phyloP scores from a whole-genome alignment of 78 protist species.

The Anaeramoeba ignava region DNA sequence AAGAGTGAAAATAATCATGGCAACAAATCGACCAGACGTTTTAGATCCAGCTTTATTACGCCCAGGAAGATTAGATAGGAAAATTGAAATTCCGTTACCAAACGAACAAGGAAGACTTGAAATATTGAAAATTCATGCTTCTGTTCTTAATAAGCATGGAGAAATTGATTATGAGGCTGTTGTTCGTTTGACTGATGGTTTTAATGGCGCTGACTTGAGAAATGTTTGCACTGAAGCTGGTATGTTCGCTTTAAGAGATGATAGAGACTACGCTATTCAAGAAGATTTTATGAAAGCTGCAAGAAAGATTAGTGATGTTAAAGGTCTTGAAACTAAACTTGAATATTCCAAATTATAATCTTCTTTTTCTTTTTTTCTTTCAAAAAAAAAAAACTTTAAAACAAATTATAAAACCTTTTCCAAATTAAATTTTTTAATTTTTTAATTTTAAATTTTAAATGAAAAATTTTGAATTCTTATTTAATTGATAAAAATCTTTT shows the following conservation, averaged over 20 bases:
- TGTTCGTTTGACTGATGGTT: constrained; percentile 88
- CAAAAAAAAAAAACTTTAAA: no score
- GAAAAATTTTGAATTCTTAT: no score
- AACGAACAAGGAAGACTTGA: constrained; percentile 80
- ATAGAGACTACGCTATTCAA: constrained; percentile 70
- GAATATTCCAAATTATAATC: no score
- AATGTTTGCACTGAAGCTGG: constrained; percentile 98
- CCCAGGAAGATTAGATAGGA: constrained; percentile 88
- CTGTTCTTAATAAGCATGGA: constrained; percentile 69
- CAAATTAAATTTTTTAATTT: no score
- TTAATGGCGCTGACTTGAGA: constrained; percentile 98
- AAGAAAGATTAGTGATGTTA: constrained; percentile 20
- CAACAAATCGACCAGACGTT: constrained; percentile 96
- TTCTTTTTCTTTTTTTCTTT: no score
- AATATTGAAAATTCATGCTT: constrained; percentile 90
- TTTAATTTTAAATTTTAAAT: no score
- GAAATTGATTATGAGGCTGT: constrained; percentile 92
- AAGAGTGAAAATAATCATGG: constrained; percentile 95
- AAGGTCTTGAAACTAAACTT: no score
- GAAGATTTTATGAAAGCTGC: constrained; percentile 98
- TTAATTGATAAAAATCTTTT: no score
- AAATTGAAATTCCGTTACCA: constrained; percentile 68
- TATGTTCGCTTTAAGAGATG: constrained; percentile 79
- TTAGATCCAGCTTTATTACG: constrained; percentile 66
- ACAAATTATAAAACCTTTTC: no score